These are phyloP conservation scores for Podospora comata DNA, from an alignment of 495 filamentous ascomycete species.

Conservation along the genomic window DNA sequence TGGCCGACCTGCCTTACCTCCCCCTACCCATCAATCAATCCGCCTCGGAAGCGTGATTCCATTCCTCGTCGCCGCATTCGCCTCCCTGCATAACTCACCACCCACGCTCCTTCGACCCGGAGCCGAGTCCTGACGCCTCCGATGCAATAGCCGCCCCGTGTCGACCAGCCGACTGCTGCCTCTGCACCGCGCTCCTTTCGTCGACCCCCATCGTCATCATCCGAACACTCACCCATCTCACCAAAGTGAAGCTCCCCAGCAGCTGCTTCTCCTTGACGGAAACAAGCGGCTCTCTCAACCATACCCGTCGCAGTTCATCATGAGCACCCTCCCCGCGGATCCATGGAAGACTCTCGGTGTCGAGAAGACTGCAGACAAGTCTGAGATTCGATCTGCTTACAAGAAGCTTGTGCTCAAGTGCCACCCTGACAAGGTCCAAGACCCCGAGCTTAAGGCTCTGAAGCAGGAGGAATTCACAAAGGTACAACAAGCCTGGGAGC, in stretches of 20 bases:
- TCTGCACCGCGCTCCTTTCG: conserved; percentile 20
- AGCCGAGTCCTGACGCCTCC: conserved; percentile 21
- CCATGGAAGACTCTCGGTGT: conserved; percentile 83
- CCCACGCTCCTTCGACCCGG: conserved; percentile 19
- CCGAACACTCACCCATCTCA: neutral
- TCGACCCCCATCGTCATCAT: conserved; percentile 7
- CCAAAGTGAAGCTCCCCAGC: neutral
- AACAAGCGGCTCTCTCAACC: conserved; percentile 8
- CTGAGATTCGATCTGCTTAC: conserved; percentile 76
- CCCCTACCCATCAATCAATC: neutral
- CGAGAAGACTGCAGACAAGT: conserved; percentile 64
- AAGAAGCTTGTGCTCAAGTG: conserved; percentile 90
- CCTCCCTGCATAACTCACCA: conserved; percentile 24
- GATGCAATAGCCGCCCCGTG: conserved; percentile 40
- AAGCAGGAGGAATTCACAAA: conserved; percentile 87
- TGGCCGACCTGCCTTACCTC: conserved; percentile 2
- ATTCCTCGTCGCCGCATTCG: conserved; percentile 27
- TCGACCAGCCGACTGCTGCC: conserved; percentile 30
- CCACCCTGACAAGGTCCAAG: conserved; percentile 91
- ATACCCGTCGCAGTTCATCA: conserved; percentile 37
- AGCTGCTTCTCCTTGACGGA: conserved; percentile 18
- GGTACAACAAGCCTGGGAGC: conserved; percentile 90
- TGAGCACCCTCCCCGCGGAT: conserved; percentile 69
- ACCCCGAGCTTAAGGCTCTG: conserved; percentile 59
- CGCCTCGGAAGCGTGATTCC: conserved; percentile 14